Evolutionary conservation across 768 basidiomycete species (phyloP), one percentile per base, ranked within the genome.

Genomic region (Clavaria fumosa): DNA sequence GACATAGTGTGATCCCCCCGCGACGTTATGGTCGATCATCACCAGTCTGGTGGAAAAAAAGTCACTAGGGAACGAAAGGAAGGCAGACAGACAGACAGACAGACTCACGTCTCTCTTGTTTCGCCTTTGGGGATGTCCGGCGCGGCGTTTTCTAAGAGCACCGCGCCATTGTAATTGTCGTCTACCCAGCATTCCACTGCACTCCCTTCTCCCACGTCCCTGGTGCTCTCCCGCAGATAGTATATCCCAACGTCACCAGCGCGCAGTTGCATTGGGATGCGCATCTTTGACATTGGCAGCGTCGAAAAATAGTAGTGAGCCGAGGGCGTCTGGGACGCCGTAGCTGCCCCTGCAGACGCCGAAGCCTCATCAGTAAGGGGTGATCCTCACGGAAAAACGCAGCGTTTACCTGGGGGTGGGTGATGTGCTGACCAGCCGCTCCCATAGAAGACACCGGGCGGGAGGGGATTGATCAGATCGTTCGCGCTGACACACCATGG

Each of bases 401-500:
- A 27, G 11, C n/a, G n/a, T n/a, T 12, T 12, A 22, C 35, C 56
- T 31, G 57, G 48, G 2, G 68, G 54, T 0, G 82, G 86, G 54
- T 90, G 85, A 50, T 69, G 71, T 1, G 72, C 71, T 43, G 69
- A 66, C 93, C 93, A 99, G 4, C 95, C 95, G 0, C 80, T 78
- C 21, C 90, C 95, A 43, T 80, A 83, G 62, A 97, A 97, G 47
- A 96, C 60, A 21, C 84, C 85, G 0, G 79, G 75, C n/a, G 93
- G 93, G 0, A 97, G 67, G 1, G 95, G 95, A 60, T 97, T 96
- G 57, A 99, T 86, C 36, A 97, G 66, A 54, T 99, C 91, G 57
- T 96, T 93, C n/a, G 95, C 95, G 15, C 78, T 80, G 0, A 86
- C 89, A 56, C 95, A 97, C 61, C 69, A 89, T 5, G 93, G 95